Percentiles rank a stretch among this genome's conserved stretches.
Evolutionary conservation across 202 grass and related monocot genomes (phyloP).

Genomic region (Schoenoplectus tabernaemontani): DNA sequence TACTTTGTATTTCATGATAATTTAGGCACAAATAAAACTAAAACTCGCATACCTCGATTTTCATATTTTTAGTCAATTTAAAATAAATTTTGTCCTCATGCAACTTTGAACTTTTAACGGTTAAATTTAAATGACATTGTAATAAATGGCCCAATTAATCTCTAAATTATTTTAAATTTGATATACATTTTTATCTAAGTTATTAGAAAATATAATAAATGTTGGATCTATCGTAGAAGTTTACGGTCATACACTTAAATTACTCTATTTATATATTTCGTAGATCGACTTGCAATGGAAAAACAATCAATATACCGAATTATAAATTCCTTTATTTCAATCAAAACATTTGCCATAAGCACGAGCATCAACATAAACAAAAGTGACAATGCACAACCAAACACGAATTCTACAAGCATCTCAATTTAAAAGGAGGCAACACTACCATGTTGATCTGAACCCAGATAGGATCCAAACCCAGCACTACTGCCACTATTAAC

Average conservation of each 20-base stretch:
- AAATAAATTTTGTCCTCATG: too few species aligned
- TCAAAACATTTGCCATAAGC: background rate
- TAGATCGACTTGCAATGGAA: background rate
- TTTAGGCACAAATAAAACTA: background rate
- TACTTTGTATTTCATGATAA: background rate
- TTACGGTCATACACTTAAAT: too few species aligned
- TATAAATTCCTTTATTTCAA: background rate
- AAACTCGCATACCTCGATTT: background rate
- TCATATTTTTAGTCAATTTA: background rate
- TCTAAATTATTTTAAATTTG: too few species aligned
- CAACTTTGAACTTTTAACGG: too few species aligned
- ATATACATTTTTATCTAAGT: too few species aligned
- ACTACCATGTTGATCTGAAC: background rate
- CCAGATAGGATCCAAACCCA: slow-evolving; percentile 1
- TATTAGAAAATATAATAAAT: too few species aligned
- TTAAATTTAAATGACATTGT: too few species aligned
- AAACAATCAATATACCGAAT: background rate
- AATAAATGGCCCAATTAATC: too few species aligned
- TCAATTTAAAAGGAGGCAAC: slow-evolving; percentile 6
- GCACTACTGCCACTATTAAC: slow-evolving; percentile 33
- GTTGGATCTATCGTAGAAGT: too few species aligned
- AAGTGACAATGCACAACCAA: background rate
- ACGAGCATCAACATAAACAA: background rate
- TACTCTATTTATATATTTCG: background rate
- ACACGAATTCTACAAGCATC: slow-evolving; percentile 4